A percentile compares a stretch with the other conserved stretches of the same genome.
These are phyloP conservation scores for Aspergillus bertholletiae DNA, from an alignment of 495 filamentous ascomycete species.

Conservation along the genomic window DNA sequence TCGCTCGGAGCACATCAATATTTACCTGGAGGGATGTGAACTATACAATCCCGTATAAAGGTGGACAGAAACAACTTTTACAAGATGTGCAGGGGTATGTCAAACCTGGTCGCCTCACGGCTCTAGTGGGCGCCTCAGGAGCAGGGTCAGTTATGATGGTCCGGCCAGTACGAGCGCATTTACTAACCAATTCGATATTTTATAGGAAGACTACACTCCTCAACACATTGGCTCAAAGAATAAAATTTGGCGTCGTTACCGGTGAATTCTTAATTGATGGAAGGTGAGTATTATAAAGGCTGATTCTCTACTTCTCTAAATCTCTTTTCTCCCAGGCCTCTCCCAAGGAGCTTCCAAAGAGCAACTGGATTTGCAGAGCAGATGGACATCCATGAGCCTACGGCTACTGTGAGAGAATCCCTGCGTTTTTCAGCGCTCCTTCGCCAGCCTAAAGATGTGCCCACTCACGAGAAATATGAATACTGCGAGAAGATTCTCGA, in stretches of 20 bases:
- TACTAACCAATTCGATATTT: conserved; percentile 1
- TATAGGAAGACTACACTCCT: conserved; percentile 52
- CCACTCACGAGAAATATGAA: conserved; percentile 57
- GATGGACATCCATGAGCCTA: conserved; percentile 60
- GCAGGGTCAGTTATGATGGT: too few species aligned
- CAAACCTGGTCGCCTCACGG: conserved; percentile 67
- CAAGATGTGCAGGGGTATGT: conserved; percentile 67
- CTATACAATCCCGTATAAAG: conserved; percentile 66
- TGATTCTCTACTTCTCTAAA: background rate
- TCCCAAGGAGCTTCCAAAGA: conserved; percentile 46
- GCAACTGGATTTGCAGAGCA: conserved; percentile 61
- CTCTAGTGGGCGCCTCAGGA: conserved; percentile 64
- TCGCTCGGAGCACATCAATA: conserved; percentile 58
- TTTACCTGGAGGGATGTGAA: conserved; percentile 79
- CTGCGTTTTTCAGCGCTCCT: conserved; percentile 57
- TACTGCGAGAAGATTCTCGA: conserved; percentile 60
- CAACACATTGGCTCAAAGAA: conserved; percentile 52
- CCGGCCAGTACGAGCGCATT: too few species aligned
- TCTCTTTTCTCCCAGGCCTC: conserved; percentile 24
- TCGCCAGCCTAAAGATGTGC: conserved; percentile 53
- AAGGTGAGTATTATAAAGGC: conserved; percentile 21
- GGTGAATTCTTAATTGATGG: conserved; percentile 55
- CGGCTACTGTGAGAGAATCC: conserved; percentile 59
- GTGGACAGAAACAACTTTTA: conserved; percentile 55
- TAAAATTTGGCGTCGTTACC: conserved; percentile 49